Conservation (phyloP, 139 green algal genomes). For the Chlamydomonas sp. region DNA sequence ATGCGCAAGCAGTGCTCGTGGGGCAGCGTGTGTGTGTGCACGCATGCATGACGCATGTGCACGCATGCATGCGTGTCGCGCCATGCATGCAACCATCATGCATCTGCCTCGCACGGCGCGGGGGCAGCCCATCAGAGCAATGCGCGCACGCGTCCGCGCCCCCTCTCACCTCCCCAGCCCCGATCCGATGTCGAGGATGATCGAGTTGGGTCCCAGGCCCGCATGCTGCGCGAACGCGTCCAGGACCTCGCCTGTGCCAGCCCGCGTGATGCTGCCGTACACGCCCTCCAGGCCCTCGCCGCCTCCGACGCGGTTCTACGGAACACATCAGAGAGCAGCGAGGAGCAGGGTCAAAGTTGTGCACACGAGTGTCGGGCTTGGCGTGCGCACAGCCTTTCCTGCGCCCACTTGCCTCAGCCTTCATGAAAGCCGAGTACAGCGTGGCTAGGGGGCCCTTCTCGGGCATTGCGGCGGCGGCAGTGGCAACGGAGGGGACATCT, state of each 20-base stretch:
- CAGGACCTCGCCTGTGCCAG: constrained; percentile 62
- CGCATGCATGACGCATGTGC: background rate
- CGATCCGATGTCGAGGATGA: constrained; percentile 73
- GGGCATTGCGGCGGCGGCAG: too few species aligned
- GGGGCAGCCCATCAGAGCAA: too few species aligned
- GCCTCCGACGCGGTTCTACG: constrained; percentile 69
- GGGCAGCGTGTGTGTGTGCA: background rate
- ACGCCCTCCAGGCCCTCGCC: constrained; percentile 82
- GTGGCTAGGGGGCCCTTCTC: background rate
- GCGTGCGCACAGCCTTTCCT: background rate
- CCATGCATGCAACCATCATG: too few species aligned
- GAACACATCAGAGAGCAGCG: background rate
- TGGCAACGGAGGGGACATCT: background rate
- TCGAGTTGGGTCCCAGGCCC: constrained; percentile 39
- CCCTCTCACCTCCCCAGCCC: constrained; percentile 69
- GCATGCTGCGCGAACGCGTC: constrained; percentile 45
- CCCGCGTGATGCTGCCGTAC: constrained; percentile 71
- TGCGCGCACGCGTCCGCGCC: too few species aligned
- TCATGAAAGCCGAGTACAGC: constrained; percentile 13
- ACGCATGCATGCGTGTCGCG: background rate
- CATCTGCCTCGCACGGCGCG: too few species aligned
- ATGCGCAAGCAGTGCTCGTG: background rate
- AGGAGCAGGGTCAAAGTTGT: background rate
- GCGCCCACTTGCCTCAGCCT: constrained; percentile 13
- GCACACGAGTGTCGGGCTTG: background rate